Conservation (phyloP, 352 stramenopile genomes). For the Pythium utonaiense region DNA sequence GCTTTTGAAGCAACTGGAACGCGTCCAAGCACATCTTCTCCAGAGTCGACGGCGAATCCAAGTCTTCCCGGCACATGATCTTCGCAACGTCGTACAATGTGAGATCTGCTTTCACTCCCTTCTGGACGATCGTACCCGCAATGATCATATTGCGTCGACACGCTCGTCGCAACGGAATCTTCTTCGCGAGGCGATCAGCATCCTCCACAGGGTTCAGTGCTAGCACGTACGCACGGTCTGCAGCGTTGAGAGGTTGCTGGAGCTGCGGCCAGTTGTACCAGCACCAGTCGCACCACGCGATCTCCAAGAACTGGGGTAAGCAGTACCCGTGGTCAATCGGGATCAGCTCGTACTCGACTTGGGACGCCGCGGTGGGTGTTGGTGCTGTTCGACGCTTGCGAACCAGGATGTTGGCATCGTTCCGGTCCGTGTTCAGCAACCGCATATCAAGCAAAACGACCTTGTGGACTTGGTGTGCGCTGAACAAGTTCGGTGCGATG, state of each 20-base stretch:
- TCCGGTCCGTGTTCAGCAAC: constrained; percentile 97
- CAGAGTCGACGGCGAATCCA: constrained; percentile 65
- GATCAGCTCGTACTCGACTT: constrained; percentile 90
- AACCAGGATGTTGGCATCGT: constrained; percentile 97
- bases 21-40: constrained; percentile 68
- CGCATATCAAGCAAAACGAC: constrained; percentile 98
- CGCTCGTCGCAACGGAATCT: constrained; percentile 66
- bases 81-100: constrained; percentile 71
- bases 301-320: constrained; percentile 93
- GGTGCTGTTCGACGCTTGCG: constrained; percentile 60
- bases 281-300: constrained; percentile 98
- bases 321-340: constrained; percentile 99
- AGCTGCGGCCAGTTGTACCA: constrained; percentile 98
- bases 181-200: constrained; percentile 48
- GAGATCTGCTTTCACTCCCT: constrained; percentile 60
- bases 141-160: constrained; percentile 84
- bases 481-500: constrained; percentile 89
- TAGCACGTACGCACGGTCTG: constrained; percentile 63
- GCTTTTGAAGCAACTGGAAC: constrained; percentile 51
- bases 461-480: constrained; percentile 94
- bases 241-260: constrained; percentile 53
- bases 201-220: constrained; percentile 56
- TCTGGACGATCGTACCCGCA: constrained; percentile 71
- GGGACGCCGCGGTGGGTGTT: constrained; percentile 11
- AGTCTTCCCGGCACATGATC: constrained; percentile 82